Base-by-base conservation (phyloP, 768 basidiomycete genomes). In the Sistotremastrum suecicum region DNA sequence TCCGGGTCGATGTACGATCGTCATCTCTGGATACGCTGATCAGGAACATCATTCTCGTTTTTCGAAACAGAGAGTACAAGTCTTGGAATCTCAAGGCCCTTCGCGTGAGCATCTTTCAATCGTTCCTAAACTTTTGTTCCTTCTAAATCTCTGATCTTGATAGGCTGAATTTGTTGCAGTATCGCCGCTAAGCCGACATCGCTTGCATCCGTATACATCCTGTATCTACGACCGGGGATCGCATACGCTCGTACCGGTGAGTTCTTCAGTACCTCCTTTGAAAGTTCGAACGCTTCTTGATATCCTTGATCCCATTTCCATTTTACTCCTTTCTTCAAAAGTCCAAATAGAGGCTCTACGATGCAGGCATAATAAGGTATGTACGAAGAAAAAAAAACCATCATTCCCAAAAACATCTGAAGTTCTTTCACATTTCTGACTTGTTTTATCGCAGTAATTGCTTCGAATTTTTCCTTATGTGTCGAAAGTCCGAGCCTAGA, bases 401-500 rank as follows among this genome's bases (percentile, higher is more conserved):
- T 59, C 62, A 63, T 65, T 1, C 66, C 66, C 2, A 66, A 47
- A 48, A 63, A 66, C 5, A 47, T 55, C 43, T 63, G 63, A 5
- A 66, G 42, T 9, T 62, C 58, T 9, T 45, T 10, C 0, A 57
- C 49, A 12, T 57, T 59, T 0, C 20, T 20, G 0, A 63, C 66
- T 3, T 41, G 37, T 3, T 34, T 50, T 0, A 66, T 45, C 5
- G 59, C 49, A 0, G 58, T 3, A 12, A 68, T 66, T 0, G 63
- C 63, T 4, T 59, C 51, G 0, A 66, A 58, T 43, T 68, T 67
- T 43, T 65, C 63, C 41, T 55, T 46, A 47, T 67, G 60, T 0
- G 63, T 67, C 0, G 62, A 65, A 1, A 67, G 43, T 1, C 66
- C 67, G 0, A 66, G 51, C 3, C 4, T 56, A 0, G 65, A 69